Evolutionary conservation across 1,284 basidiomycete genomes (phyloP).

Genomic region (Ustilago cynodontis): DNA sequence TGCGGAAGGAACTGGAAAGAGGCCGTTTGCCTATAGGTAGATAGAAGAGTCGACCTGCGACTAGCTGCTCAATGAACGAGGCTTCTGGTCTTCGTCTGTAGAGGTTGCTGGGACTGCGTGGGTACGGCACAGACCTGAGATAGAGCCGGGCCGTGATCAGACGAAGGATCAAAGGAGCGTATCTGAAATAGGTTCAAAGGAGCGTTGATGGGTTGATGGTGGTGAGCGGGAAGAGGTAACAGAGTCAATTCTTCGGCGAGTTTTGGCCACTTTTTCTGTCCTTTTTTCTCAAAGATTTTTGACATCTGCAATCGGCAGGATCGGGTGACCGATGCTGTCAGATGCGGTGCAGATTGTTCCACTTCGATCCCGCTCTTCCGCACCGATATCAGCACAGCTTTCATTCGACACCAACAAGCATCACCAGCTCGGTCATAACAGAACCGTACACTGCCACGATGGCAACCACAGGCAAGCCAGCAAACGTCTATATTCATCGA

Average conservation of each 20-base stretch:
- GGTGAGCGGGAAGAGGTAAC: background rate
- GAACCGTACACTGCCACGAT: constrained; percentile 5
- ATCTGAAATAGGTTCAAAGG: background rate
- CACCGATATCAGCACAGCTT: background rate
- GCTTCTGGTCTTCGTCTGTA: background rate
- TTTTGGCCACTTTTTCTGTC: background rate
- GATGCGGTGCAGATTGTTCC: background rate
- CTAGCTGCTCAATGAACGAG: constrained; percentile 11
- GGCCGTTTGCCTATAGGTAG: background rate
- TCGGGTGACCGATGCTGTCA: background rate
- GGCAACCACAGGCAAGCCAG: constrained; percentile 20
- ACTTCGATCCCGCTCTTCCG: background rate
- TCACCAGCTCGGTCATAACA: background rate
- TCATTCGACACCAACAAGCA: background rate
- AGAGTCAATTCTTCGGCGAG: background rate
- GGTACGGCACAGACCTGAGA: constrained; percentile 1
- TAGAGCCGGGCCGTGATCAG: constrained; percentile 1
- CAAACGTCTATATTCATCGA: constrained; percentile 59
- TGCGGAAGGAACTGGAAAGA: background rate
- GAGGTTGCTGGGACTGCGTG: background rate
- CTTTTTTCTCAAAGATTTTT: background rate
- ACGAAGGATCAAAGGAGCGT: background rate
- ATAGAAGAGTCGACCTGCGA: background rate
- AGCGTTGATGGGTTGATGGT: background rate
- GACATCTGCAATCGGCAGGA: background rate